Conservation (phyloP, 1,139 yeast species). For the Meyerozyma carpophila region DNA sequence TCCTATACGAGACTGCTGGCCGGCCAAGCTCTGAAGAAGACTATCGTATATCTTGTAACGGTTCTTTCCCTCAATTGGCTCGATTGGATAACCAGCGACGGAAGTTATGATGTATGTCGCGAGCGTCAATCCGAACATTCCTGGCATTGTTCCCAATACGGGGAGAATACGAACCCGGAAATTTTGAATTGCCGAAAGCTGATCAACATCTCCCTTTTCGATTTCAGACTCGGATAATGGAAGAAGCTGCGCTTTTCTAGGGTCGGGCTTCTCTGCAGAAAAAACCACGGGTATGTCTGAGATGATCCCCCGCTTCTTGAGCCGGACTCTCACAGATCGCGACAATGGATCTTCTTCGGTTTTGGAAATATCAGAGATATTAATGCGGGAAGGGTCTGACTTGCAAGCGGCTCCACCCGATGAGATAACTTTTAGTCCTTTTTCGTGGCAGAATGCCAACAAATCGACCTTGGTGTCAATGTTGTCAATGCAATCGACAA, state of each 20-base stretch:
- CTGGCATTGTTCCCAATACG: conserved; percentile 94
- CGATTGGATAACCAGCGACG: conserved; percentile 82
- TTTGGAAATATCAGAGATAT: conserved; percentile 40
- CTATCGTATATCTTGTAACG: conserved; percentile 80
- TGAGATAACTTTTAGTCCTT: conserved; percentile 61
- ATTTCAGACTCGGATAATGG: conserved; percentile 80
- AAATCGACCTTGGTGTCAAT: conserved; percentile 92
- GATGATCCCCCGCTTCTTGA: conserved; percentile 71
- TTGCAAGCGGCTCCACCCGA: conserved; percentile 95
- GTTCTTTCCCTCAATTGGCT: conserved; percentile 88
- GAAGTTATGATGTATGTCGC: conserved; percentile 78
- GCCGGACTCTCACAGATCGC: conserved; percentile 77
- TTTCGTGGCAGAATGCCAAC: conserved; percentile 62
- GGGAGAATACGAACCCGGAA: conserved; percentile 93
- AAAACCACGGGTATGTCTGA: conserved; percentile 83
- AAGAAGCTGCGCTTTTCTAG: conserved; percentile 79
- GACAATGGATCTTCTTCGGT: conserved; percentile 92
- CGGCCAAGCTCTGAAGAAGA: conserved; percentile 75
- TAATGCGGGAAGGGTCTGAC: conserved; percentile 43
- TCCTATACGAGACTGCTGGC: conserved; percentile 79
- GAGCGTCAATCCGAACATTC: conserved; percentile 85
- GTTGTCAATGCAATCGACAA: conserved; percentile 93
- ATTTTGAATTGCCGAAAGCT: conserved; percentile 79
- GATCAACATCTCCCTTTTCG: conserved; percentile 78
- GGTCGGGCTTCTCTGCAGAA: conserved; percentile 94